Evolutionary conservation across 257 asterid genomes (phyloP).

Genomic region (Solanum dulcamara): DNA sequence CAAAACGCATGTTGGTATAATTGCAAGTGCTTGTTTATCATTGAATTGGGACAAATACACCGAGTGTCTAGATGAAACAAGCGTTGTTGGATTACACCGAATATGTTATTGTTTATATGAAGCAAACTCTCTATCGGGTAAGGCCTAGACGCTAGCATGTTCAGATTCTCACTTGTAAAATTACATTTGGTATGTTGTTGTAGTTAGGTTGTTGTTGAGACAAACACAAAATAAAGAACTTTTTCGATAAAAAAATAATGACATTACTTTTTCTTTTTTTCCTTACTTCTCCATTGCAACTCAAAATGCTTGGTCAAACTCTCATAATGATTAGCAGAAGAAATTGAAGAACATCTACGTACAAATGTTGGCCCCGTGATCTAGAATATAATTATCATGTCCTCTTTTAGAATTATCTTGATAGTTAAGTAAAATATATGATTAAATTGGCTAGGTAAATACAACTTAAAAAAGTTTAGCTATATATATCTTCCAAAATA

Average conservation of each 20-base stretch:
- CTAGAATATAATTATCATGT: background rate
- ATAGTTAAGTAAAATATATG: background rate
- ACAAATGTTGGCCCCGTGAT: background rate
- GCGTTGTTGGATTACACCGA: no score
- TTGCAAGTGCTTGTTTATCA: background rate
- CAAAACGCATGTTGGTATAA: no score
- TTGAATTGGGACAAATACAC: background rate
- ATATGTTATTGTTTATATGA: no score
- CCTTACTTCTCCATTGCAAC: background rate
- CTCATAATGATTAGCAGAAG: background rate
- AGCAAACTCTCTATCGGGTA: no score
- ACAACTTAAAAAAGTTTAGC: background rate
- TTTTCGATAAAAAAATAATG: background rate
- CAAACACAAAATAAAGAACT: background rate
- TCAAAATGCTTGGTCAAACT: background rate
- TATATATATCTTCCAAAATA: background rate
- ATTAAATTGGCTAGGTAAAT: background rate
- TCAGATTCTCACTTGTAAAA: background rate
- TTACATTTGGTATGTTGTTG: background rate
- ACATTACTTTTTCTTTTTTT: background rate
- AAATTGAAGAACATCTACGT: background rate
- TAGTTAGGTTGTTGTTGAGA: no score
- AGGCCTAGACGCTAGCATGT: accelerated
- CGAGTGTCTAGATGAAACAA: no score
- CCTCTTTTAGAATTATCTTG: background rate